Conservation (phyloP, 2,329 filamentous ascomycete genomes). For the Sclerotinia spermophila region DNA sequence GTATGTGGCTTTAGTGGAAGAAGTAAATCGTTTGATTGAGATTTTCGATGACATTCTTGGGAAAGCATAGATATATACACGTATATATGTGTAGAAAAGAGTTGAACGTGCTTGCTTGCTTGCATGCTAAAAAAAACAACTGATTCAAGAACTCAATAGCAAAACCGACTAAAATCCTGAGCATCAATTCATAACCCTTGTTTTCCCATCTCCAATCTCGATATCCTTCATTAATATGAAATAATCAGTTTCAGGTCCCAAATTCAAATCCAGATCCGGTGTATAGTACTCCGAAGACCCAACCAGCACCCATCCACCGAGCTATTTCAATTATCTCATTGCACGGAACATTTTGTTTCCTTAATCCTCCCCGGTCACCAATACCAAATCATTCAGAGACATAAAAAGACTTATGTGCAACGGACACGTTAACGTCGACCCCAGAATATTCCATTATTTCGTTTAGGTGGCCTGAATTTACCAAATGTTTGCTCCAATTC, state of each 20-base stretch:
- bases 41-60: conserved; percentile 44
- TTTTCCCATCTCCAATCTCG: background rate
- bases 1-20: conserved; percentile 45
- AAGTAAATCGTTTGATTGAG: conserved; percentile 51
- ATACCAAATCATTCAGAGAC: background rate
- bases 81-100: background rate
- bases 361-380: background rate
- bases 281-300: conserved; percentile 2
- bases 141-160: background rate
- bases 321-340: background rate
- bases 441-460: conserved; percentile 13
- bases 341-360: background rate
- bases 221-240: too few species aligned
- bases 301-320: background rate
- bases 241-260: background rate
- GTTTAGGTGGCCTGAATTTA: conserved; percentile 28
- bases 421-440: background rate
- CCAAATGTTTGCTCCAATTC: conserved; percentile 33
- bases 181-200: background rate
- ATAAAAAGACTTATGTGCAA: background rate
- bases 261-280: background rate
- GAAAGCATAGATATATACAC: background rate
- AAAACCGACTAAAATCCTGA: background rate
- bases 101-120: background rate
- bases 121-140: background rate